phyloP scores from a whole-genome alignment of 495 filamentous ascomycete genomes.

The Penicillium salamii region DNA sequence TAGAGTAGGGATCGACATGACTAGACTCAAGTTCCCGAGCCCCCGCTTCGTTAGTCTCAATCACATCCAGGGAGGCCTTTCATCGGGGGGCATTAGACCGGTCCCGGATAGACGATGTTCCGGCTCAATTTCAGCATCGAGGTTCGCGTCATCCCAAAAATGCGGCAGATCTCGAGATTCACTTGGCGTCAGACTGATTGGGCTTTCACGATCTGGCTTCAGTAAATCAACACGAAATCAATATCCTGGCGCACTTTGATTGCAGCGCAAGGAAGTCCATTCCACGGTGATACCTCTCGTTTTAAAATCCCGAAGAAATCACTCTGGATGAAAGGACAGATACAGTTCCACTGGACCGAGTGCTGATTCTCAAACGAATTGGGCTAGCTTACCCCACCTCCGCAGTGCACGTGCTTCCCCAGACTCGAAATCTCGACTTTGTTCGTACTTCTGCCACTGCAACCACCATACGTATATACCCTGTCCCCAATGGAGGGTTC shows the following conservation, averaged over 20 bases:
- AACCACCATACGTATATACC: background rate
- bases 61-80: too few species aligned
- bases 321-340: background rate
- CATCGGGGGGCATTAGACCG: background rate
- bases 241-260: too few species aligned
- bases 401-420: background rate
- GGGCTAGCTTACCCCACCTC: background rate
- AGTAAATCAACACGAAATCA: too few species aligned
- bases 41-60: too few species aligned
- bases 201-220: too few species aligned
- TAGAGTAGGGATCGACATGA: background rate
- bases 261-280: too few species aligned
- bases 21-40: background rate
- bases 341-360: background rate
- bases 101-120: background rate
- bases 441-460: background rate
- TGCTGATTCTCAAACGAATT: background rate
- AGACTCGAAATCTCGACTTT: background rate
- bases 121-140: background rate
- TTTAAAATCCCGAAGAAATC: background rate
- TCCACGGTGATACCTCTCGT: too few species aligned
- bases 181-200: too few species aligned
- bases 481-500: slow-evolving; percentile 6
- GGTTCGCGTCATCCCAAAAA: background rate
- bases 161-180: background rate